Percentiles rank a stretch among this genome's conserved stretches.
phyloP scores from a whole-genome alignment of 306 rosid species.

The Astragalus glycyphyllos region DNA sequence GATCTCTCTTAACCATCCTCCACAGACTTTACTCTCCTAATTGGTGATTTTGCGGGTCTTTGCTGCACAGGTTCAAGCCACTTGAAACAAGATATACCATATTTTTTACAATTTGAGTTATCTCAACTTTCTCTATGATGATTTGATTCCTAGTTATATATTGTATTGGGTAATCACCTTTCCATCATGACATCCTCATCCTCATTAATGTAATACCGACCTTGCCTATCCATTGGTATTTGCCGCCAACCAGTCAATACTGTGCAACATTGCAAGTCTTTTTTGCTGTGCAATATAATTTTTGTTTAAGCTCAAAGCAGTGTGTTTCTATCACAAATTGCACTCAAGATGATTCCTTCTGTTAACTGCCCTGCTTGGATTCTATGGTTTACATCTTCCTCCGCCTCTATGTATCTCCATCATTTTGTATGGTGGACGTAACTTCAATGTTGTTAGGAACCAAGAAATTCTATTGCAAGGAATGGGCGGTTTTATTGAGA shows the following conservation, averaged over 20 bases:
- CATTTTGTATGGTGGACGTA: not conserved
- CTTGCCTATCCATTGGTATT: not conserved
- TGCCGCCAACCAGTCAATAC: not conserved
- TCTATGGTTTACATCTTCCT: not conserved
- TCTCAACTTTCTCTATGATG: not conserved
- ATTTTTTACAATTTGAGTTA: not conserved
- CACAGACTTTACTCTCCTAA: not conserved
- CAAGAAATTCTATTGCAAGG: too few species aligned
- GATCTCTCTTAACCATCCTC: not conserved
- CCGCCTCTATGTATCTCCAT: not conserved
- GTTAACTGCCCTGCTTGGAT: not conserved
- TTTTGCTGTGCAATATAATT: not conserved
- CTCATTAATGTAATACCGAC: not conserved
- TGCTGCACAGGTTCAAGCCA: not conserved
- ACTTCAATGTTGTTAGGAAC: not conserved
- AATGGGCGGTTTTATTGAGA: too few species aligned
- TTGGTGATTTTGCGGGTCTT: not conserved
- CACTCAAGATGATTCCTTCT: not conserved
- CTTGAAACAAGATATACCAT: not conserved
- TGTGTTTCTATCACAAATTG: not conserved
- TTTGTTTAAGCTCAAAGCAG: too few species aligned
- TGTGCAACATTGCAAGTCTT: not conserved
- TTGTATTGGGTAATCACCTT: not conserved
- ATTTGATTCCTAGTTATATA: not conserved
- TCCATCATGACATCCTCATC: not conserved